A percentile compares a stretch with the other conserved stretches of the same genome.
Conservation (phyloP, 2,329 filamentous ascomycete species). For the Aspergillus spinulosporus region DNA sequence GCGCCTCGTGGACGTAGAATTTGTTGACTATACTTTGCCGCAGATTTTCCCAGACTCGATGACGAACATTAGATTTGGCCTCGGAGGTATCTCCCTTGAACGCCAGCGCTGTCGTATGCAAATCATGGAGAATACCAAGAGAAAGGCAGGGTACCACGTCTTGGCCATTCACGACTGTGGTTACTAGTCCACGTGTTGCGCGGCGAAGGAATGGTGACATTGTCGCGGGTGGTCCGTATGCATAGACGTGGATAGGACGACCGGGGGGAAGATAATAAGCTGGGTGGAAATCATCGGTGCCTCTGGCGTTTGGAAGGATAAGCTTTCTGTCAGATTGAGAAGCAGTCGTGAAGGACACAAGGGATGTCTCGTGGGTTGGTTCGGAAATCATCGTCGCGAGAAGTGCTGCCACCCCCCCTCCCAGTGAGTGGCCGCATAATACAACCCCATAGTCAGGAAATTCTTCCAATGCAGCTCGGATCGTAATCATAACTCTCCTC, state of each 20-base stretch:
- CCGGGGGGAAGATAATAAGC: constrained; percentile 61
- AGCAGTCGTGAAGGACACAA: constrained; percentile 65
- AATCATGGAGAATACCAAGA: constrained; percentile 71
- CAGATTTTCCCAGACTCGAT: constrained; percentile 65
- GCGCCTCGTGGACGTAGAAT: constrained; percentile 57
- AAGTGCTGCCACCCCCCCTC: constrained; percentile 68
- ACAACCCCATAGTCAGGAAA: constrained; percentile 70
- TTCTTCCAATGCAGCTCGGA: constrained; percentile 65
- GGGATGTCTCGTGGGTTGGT: constrained; percentile 51
- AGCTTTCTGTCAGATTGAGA: constrained; percentile 37
- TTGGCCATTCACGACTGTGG: constrained; percentile 71
- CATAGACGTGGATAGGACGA: constrained; percentile 74
- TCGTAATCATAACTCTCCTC: constrained; percentile 64
- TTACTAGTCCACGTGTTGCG: constrained; percentile 72
- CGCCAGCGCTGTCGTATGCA: constrained; percentile 69
- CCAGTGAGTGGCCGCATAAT: constrained; percentile 68
- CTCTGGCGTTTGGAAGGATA: background rate
- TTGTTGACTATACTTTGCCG: constrained; percentile 62
- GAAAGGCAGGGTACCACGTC: constrained; percentile 74
- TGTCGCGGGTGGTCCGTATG: constrained; percentile 72
- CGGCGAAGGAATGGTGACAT: constrained; percentile 69
- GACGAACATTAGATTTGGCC: constrained; percentile 66
- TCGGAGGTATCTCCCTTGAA: constrained; percentile 71
- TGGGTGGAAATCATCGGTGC: constrained; percentile 23
- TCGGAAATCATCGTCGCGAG: constrained; percentile 71